Conservation (phyloP, 352 stramenopile genomes). For the Globisporangium megalacanthum region DNA sequence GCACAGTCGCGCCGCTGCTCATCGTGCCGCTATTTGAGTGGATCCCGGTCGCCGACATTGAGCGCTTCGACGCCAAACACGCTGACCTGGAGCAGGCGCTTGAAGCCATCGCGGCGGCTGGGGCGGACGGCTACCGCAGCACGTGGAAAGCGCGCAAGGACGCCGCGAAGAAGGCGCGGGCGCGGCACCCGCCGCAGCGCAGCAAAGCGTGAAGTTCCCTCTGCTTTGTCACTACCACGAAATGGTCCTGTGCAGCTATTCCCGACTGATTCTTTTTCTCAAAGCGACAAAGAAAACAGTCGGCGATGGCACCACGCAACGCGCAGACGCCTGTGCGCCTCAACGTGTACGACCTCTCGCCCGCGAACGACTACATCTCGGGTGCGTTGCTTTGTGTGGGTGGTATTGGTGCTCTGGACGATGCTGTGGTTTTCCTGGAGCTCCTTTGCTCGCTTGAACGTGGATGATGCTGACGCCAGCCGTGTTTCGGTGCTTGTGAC, state of each 20-base stretch:
- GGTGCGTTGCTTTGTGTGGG: slow-evolving; percentile 22
- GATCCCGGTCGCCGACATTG: slow-evolving; percentile 58
- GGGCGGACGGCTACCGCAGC: slow-evolving; percentile 24
- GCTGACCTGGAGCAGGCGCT: slow-evolving; percentile 61
- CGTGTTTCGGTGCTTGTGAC: background rate
- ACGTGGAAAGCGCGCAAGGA: slow-evolving; percentile 72
- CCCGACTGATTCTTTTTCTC: slow-evolving; percentile 9
- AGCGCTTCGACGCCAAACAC: slow-evolving; percentile 61
- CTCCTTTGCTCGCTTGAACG: background rate
- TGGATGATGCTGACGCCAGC: slow-evolving; percentile 10
- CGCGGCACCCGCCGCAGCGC: slow-evolving; percentile 1
- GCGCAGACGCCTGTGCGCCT: slow-evolving; percentile 72
- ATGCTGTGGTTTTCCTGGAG: background rate
- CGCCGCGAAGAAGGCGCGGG: slow-evolving; percentile 42
- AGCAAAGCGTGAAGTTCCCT: background rate
- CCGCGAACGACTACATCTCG: slow-evolving; percentile 86
- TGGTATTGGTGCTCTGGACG: too few species aligned
- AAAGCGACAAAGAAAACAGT: slow-evolving; percentile 23
- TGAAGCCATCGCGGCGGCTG: slow-evolving; percentile 18
- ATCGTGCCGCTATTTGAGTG: slow-evolving; percentile 82
- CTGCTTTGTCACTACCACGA: background rate
- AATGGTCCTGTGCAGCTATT: background rate
- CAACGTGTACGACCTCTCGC: slow-evolving; percentile 92
- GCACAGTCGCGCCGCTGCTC: slow-evolving; percentile 38
- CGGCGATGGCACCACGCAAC: slow-evolving; percentile 34